A percentile compares a stretch with the other conserved stretches of the same genome.
These are phyloP conservation scores for Casuarina cunninghamiana DNA, from an alignment of 306 rosid genomes.

Conservation along the genomic window DNA sequence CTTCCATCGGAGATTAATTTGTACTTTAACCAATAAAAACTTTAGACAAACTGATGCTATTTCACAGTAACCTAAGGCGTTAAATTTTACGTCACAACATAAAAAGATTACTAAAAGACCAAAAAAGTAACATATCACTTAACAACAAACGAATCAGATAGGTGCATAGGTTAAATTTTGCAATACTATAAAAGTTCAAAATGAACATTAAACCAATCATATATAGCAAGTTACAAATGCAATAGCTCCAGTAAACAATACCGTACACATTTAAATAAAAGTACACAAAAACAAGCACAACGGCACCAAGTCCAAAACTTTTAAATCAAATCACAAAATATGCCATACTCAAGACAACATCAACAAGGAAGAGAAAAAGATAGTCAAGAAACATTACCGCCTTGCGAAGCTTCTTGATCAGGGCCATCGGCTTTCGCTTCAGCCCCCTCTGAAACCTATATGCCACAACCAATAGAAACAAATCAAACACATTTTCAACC, in stretches of 20 bases:
- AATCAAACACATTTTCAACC: conserved; percentile 6
- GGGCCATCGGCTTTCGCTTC: conserved; percentile 93
- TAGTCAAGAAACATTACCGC: conserved; percentile 44
- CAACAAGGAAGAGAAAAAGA: too few relatives aligned
- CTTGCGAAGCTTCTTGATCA: conserved; percentile 94
- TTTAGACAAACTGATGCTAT: neutral
- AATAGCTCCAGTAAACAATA: neutral
- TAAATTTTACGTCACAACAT: neutral
- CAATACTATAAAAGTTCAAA: neutral
- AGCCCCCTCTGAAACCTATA: conserved; percentile 83
- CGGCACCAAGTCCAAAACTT: neutral
- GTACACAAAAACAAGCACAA: neutral
- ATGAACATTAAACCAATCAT: neutral
- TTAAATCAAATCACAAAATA: neutral
- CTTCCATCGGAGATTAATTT: neutral
- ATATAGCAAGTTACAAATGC: neutral
- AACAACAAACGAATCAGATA: neutral
- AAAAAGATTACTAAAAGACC: neutral
- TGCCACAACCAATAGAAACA: neutral
- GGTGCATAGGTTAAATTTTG: neutral
- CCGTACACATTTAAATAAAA: neutral
- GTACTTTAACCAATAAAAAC: neutral
- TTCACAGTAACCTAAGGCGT: too few relatives aligned
- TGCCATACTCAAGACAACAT: neutral
- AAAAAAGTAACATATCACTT: neutral